These are phyloP conservation scores for Bryum argenteum DNA, from an alignment of 225 moss, liverwort and hornwort genomes.

Conservation along the genomic window DNA sequence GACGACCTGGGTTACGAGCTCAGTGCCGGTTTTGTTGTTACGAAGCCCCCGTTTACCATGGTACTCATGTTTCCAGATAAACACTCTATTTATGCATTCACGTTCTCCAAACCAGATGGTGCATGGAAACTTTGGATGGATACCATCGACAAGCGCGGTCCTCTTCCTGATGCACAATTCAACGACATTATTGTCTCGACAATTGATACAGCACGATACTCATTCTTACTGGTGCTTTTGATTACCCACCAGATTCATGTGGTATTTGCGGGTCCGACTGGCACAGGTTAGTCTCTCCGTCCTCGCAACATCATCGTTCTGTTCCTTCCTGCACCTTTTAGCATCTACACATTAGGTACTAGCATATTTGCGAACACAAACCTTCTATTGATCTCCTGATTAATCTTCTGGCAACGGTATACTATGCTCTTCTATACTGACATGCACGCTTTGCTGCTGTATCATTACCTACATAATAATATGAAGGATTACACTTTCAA, in stretches of 20 bases:
- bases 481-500: neutral
- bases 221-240: constrained; percentile 55
- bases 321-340: constrained; percentile 4
- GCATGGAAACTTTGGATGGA: constrained; percentile 69
- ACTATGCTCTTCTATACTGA: neutral
- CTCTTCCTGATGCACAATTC: constrained; percentile 53
- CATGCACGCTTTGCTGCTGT: neutral
- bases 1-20: constrained; percentile 58
- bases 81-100: constrained; percentile 51
- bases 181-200: constrained; percentile 69
- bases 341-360: neutral
- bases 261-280: constrained; percentile 66
- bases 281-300: constrained; percentile 49
- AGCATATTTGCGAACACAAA: neutral
- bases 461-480: neutral
- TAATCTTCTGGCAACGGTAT: neutral
- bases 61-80: constrained; percentile 46
- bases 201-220: constrained; percentile 66
- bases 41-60: constrained; percentile 50
- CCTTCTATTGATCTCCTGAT: neutral
- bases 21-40: constrained; percentile 60
- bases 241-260: constrained; percentile 69
- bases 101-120: constrained; percentile 53
- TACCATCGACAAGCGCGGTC: constrained; percentile 55
- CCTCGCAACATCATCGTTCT: constrained; percentile 5